Evolutionary conservation across 208 protist species (phyloP).

Genomic region (Lotmaria passim): DNA sequence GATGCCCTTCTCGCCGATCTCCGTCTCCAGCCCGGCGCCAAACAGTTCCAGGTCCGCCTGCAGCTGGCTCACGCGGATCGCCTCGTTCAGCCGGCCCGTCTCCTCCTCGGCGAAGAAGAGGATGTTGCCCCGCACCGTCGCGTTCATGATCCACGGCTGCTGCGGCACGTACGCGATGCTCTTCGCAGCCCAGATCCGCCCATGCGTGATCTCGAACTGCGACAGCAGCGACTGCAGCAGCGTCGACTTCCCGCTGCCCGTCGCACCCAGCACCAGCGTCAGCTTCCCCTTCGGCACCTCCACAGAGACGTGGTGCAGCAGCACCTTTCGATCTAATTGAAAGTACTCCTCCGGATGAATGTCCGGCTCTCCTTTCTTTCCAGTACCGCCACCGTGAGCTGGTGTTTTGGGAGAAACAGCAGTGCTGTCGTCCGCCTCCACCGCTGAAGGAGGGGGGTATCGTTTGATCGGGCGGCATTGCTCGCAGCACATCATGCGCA

Average conservation of each 20-base stretch:
- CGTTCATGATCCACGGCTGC: constrained; percentile 90
- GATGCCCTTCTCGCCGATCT: constrained; percentile 45
- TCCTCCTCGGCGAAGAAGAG: constrained; percentile 78
- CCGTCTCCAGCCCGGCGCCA: constrained; percentile 29
- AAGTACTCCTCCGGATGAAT: constrained; percentile 28
- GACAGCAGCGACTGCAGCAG: constrained; percentile 52
- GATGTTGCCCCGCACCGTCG: constrained; percentile 91
- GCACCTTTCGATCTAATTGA: constrained; percentile 36
- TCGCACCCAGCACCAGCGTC: constrained; percentile 72
- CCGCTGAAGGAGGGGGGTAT: background rate
- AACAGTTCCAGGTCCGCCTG: constrained; percentile 72
- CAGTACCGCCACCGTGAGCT: background rate
- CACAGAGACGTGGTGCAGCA: constrained; percentile 49
- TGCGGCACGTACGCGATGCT: constrained; percentile 90
- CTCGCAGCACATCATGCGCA: constrained; percentile 41
- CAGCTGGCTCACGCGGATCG: constrained; percentile 64
- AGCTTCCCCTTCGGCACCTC: constrained; percentile 53
- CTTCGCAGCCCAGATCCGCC: constrained; percentile 25
- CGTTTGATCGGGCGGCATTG: constrained; percentile 19
- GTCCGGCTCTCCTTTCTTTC: background rate
- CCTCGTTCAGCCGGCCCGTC: constrained; percentile 21
- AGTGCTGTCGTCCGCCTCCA: background rate
- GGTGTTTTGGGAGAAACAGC: background rate
- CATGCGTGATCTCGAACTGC: constrained; percentile 37
- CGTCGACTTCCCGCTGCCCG: constrained; percentile 77